Conservation (phyloP, 2,329 filamentous ascomycete species). For the Botrytis byssoidea region DNA sequence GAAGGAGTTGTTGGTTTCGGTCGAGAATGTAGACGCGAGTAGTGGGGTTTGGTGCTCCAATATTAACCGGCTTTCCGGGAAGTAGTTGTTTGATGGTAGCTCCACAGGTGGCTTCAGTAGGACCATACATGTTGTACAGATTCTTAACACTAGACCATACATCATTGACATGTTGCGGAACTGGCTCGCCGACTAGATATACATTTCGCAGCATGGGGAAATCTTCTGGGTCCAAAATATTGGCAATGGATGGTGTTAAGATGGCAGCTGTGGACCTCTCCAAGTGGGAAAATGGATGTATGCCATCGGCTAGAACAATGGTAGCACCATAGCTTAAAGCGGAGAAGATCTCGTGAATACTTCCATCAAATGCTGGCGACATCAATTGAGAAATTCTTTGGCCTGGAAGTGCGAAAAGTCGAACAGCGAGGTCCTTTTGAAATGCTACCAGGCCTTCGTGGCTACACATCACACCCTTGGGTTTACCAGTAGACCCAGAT, state of each 20-base stretch:
- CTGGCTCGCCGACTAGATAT: slow-evolving; percentile 43
- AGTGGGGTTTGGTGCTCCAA: slow-evolving; percentile 42
- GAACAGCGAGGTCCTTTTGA: slow-evolving; percentile 38
- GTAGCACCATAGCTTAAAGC: slow-evolving; percentile 18
- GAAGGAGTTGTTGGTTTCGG: slow-evolving; percentile 34
- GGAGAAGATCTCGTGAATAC: slow-evolving; percentile 39
- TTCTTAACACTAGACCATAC: slow-evolving; percentile 37
- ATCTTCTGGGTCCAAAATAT: slow-evolving; percentile 11
- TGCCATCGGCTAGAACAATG: not conserved
- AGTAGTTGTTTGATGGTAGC: slow-evolving; percentile 40
- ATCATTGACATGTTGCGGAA: slow-evolving; percentile 40
- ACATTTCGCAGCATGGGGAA: slow-evolving; percentile 27
- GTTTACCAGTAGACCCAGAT: slow-evolving; percentile 45
- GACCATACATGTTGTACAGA: slow-evolving; percentile 47
- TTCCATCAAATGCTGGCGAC: slow-evolving; percentile 47
- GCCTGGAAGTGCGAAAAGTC: slow-evolving; percentile 40
- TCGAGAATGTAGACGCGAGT: slow-evolving; percentile 47
- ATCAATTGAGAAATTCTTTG: slow-evolving; percentile 43
- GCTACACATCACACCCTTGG: slow-evolving; percentile 43
- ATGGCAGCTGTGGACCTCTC: slow-evolving; percentile 9
- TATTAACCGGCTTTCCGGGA: slow-evolving; percentile 36
- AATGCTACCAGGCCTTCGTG: slow-evolving; percentile 42
- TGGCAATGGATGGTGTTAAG: slow-evolving; percentile 21
- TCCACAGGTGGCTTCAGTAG: slow-evolving; percentile 42
- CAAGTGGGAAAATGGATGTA: slow-evolving; percentile 19